Evolutionary conservation across 805 yeast species (phyloP), one percentile per base, ranked within the genome.

Genomic region (Starmerella etchellsii): DNA sequence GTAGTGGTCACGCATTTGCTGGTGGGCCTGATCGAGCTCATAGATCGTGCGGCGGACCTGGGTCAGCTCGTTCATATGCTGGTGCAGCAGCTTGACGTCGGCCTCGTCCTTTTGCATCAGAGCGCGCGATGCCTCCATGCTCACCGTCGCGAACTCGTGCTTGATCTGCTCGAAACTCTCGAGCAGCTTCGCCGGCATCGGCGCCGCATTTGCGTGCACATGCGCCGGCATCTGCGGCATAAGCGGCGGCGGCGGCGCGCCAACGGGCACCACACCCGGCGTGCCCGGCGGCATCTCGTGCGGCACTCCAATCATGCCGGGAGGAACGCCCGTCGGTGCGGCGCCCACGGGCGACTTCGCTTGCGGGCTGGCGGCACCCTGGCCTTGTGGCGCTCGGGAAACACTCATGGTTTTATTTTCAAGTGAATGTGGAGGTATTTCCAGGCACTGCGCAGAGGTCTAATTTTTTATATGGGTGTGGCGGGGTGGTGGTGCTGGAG

Each of bases 1-100:
- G 63, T 88, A 91, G 35, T 87, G 85, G 56, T 88, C 96, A 64
- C 88, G 87, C 72, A 91, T 81, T 58, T 83, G 82, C 53, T 94
- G 72, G 66, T 88, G 97, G 30, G 94, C 88, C 71, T 79, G 73
- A 61, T 88, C 96, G 54, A 88, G 71, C 59, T 91, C 97, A 57
- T 78, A 85, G 23, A 88, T 94, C 10, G 95, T 83, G 56, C 85
- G 93, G 55, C 95, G 74, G 43, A 88, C 85, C 59, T 82, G 94
- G 58, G 85, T 87, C 73, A 88, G 77, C 62, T 91, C 98, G 39
- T 78, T 81, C 42, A 84, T 78, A 63, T 88, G 96, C 64, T 87
- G 96, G 57, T 74, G 78, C 58, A 84, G 58, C 49, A 48, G 29
- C 59, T 87, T 87, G 53, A 79, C 67, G 62, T 88, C 97, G 53